Conservation (phyloP, 2,329 filamentous ascomycete genomes). For the Fusarium burgessii region DNA sequence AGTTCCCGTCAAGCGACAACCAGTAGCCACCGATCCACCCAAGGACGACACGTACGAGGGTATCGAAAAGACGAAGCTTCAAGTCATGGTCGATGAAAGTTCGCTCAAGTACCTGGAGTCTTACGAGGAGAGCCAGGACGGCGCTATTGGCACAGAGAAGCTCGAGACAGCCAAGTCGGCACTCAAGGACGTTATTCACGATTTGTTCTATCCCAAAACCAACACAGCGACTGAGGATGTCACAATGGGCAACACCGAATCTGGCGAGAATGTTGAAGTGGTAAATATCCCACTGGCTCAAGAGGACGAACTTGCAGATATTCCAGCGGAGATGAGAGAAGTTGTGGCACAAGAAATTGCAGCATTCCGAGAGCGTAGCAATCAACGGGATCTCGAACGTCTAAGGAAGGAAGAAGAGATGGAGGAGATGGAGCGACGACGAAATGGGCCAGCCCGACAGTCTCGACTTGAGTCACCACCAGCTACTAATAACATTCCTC, state of each 20-base stretch:
- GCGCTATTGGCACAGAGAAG: conserved; percentile 73
- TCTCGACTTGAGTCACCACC: conserved; percentile 81
- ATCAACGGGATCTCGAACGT: conserved; percentile 87
- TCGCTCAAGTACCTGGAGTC: conserved; percentile 88
- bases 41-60: conserved; percentile 62
- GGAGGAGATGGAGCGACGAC: conserved; percentile 83
- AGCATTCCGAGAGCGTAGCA: conserved; percentile 93
- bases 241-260: conserved; percentile 74
- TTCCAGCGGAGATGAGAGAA: conserved; percentile 95
- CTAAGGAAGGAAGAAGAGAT: conserved; percentile 91
- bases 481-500: conserved; percentile 64
- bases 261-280: conserved; percentile 79
- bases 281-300: conserved; percentile 88
- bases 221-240: conserved; percentile 67
- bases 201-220: conserved; percentile 76
- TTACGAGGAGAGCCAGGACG: conserved; percentile 76
- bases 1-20: conserved; percentile 83
- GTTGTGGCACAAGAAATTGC: conserved; percentile 94
- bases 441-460: conserved; percentile 71
- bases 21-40: conserved; percentile 58
- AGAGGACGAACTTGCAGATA: conserved; percentile 95
- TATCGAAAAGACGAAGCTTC: conserved; percentile 77
- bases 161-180: conserved; percentile 76
- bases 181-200: conserved; percentile 75
- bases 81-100: conserved; percentile 83